Evolutionary conservation across 306 rosid species (phyloP).

Genomic region (Glycine tomentella): DNA sequence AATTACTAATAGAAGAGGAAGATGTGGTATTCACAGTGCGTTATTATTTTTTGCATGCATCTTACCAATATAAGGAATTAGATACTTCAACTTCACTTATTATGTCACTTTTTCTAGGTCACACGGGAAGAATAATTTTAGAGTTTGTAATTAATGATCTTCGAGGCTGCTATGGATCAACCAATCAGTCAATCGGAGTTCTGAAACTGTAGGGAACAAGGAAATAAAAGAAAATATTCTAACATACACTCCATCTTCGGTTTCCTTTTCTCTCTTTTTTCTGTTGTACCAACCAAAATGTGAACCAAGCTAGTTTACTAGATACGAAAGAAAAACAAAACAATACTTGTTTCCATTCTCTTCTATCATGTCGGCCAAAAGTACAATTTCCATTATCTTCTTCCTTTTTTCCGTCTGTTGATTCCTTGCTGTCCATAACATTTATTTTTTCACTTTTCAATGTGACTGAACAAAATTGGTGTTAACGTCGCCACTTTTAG

Average conservation of each 20-base stretch:
- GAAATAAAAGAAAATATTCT: not conserved
- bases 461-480: not conserved
- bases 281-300: not conserved
- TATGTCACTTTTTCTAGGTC: slow-evolving; percentile 14
- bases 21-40: not conserved
- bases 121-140: slow-evolving; percentile 43
- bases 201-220: not conserved
- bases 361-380: not conserved
- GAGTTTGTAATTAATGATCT: not conserved
- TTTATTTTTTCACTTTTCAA: not conserved
- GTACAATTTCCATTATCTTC: not conserved
- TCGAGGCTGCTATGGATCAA: too few species aligned
- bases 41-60: not conserved
- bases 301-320: not conserved
- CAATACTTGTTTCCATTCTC: not conserved
- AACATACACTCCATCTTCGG: not conserved
- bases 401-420: not conserved
- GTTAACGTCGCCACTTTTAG: too few species aligned
- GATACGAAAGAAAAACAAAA: not conserved
- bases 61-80: too few species aligned
- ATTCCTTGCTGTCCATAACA: not conserved
- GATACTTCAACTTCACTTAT: slow-evolving; percentile 9
- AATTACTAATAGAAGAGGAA: not conserved
- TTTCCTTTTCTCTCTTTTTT: not conserved
- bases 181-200: not conserved